phyloP scores from a whole-genome alignment of 1,139 yeast genomes.

The Taphrina populina region DNA sequence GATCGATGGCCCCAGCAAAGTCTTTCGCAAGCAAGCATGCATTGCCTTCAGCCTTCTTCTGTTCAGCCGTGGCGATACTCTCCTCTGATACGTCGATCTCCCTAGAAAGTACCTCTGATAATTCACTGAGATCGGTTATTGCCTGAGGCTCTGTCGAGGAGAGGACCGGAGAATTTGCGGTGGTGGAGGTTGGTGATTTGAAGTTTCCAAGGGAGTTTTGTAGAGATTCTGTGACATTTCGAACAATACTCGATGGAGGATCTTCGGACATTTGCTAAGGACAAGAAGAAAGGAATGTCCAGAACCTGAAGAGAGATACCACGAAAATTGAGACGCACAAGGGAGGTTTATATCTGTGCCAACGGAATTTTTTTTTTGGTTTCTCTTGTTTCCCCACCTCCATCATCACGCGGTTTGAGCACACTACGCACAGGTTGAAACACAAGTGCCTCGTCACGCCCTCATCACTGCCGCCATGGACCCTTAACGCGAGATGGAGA shows the following conservation, averaged over 20 bases:
- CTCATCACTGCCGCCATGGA: too few relatives aligned
- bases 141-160: constrained; percentile 29
- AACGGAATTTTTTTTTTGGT: too few relatives aligned
- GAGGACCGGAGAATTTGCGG: constrained; percentile 30
- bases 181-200: constrained; percentile 26
- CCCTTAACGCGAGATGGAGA: constrained; percentile 4
- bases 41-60: constrained; percentile 71
- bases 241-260: constrained; percentile 13
- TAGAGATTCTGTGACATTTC: constrained; percentile 23
- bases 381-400: too few relatives aligned
- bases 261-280: constrained; percentile 12
- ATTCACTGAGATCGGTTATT: constrained; percentile 23
- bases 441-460: too few relatives aligned
- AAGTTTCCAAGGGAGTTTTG: constrained; percentile 24
- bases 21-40: constrained; percentile 61
- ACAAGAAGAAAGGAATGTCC: too few relatives aligned
- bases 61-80: constrained; percentile 49
- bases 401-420: too few relatives aligned
- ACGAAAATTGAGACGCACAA: too few relatives aligned
- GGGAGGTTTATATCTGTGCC: too few relatives aligned
- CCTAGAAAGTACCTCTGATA: constrained; percentile 24
- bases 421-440: too few relatives aligned
- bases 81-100: constrained; percentile 29
- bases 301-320: too few relatives aligned
- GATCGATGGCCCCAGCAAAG: constrained; percentile 64